phyloP scores from a whole-genome alignment of 495 filamentous ascomycete species.

The Talaromyces liani region DNA sequence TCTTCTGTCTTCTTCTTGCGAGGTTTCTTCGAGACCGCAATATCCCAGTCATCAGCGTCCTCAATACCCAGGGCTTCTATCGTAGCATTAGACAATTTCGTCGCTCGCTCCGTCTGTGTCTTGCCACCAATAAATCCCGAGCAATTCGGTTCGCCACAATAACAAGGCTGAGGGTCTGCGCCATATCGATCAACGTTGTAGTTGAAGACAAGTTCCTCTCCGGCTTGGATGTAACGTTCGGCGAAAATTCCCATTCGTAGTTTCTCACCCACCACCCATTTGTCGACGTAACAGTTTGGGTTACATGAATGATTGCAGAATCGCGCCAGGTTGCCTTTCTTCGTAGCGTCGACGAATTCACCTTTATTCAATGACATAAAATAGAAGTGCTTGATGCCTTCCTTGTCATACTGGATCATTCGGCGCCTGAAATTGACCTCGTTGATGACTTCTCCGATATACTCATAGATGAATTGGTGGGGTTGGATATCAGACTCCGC shows the following conservation, averaged over 20 bases:
- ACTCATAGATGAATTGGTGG: constrained; percentile 93
- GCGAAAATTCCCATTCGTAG: constrained; percentile 99
- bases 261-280: constrained; percentile 99
- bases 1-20: constrained; percentile 92
- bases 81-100: constrained; percentile 81
- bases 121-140: constrained; percentile 94
- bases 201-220: constrained; percentile 98
- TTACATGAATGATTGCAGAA: constrained; percentile 99
- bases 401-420: constrained; percentile 85
- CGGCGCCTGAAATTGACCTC: constrained; percentile 79
- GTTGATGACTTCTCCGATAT: constrained; percentile 97
- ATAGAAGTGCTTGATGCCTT: constrained; percentile 98
- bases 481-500: constrained; percentile 67
- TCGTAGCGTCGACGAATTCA: constrained; percentile 97
- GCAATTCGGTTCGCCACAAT: constrained; percentile 93
- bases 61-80: constrained; percentile 97
- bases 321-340: constrained; percentile 88
- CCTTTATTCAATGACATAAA: constrained; percentile 98
- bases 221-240: constrained; percentile 72
- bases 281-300: constrained; percentile 98
- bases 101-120: constrained; percentile 92
- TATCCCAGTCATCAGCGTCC: constrained; percentile 87
- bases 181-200: constrained; percentile 99
- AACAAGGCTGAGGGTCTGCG: constrained; percentile 92
- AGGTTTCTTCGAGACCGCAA: constrained; percentile 75